Conservation (phyloP, 768 basidiomycete genomes). For the Russula griseocarnosa region DNA sequence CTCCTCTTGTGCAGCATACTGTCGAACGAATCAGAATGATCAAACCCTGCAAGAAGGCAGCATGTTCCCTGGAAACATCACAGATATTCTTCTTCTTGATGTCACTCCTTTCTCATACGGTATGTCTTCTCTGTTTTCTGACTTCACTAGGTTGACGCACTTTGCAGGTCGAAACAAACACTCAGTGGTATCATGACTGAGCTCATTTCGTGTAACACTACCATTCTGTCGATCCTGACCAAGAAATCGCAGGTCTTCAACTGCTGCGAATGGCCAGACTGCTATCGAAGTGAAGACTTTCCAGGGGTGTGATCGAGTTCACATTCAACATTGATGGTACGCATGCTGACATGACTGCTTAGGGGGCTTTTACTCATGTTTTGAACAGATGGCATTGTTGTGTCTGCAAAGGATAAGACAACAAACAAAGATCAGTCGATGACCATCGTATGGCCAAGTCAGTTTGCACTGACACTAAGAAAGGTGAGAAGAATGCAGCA, state of each 20-base stretch:
- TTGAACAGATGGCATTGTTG: conserved; percentile 82
- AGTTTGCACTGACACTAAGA: too few species aligned
- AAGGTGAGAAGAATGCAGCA: too few species aligned
- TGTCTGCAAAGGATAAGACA: conserved; percentile 92
- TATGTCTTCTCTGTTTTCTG: conserved; percentile 35
- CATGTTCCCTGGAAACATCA: conserved; percentile 91
- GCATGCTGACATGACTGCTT: conserved; percentile 27
- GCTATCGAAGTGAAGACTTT: conserved; percentile 99
- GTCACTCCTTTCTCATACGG: conserved; percentile 96
- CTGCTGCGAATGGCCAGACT: conserved; percentile 98
- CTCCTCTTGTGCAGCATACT: conserved; percentile 78
- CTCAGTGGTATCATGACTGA: conserved; percentile 99
- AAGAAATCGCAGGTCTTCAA: conserved; percentile 99
- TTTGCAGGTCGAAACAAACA: conserved; percentile 70
- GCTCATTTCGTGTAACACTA: conserved; percentile 96
- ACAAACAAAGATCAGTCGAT: conserved; percentile 88
- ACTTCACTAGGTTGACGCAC: neutral
- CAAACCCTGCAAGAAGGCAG: conserved; percentile 99
- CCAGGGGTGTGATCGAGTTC: conserved; percentile 96
- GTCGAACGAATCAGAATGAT: too few species aligned
- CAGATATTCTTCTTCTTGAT: conserved; percentile 90
- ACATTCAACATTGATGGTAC: conserved; percentile 94
- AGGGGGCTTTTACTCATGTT: conserved; percentile 16
- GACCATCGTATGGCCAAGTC: too few species aligned
- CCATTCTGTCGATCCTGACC: conserved; percentile 97